These are phyloP conservation scores for Magnaporthiopsis poae DNA, from an alignment of 2,329 filamentous ascomycete genomes.

Conservation along the genomic window DNA sequence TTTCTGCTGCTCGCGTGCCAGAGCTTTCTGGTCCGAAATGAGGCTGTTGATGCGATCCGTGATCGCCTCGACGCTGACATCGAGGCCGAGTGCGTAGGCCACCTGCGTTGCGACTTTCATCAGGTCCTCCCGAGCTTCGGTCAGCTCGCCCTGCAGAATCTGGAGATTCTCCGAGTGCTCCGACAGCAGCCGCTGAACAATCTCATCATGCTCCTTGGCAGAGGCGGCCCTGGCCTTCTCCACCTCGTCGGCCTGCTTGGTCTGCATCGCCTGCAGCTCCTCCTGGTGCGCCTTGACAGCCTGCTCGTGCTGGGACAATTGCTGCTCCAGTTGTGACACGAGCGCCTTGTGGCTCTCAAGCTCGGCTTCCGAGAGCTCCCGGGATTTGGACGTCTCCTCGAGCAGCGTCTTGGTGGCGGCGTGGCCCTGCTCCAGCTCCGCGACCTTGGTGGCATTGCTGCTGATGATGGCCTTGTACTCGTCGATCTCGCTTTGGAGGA, in stretches of 20 bases:
- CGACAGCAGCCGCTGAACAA: slow-evolving; percentile 47
- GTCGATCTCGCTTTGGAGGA: slow-evolving; percentile 65
- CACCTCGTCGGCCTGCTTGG: slow-evolving; percentile 41
- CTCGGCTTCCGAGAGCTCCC: slow-evolving; percentile 26
- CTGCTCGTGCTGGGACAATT: slow-evolving; percentile 51
- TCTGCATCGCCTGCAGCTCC: slow-evolving; percentile 38
- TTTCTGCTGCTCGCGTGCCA: slow-evolving; percentile 50
- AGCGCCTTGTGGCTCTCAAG: slow-evolving; percentile 36
- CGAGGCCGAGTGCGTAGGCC: slow-evolving; percentile 47
- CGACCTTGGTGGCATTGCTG: slow-evolving; percentile 58
- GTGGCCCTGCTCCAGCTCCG: slow-evolving; percentile 65
- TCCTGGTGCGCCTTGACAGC: slow-evolving; percentile 46
- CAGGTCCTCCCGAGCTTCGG: slow-evolving; percentile 56
- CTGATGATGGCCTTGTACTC: slow-evolving; percentile 69
- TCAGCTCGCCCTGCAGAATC: slow-evolving; percentile 51
- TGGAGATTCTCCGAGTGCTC: slow-evolving; percentile 49
- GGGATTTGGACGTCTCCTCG: slow-evolving; percentile 39
- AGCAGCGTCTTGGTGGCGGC: slow-evolving; percentile 56
- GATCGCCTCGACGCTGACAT: slow-evolving; percentile 59
- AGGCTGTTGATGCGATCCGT: slow-evolving; percentile 51
- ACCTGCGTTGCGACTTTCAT: slow-evolving; percentile 56
- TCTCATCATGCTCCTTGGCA: slow-evolving; percentile 46
- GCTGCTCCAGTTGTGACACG: slow-evolving; percentile 43
- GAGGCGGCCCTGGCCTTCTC: slow-evolving; percentile 37
- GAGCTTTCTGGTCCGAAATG: slow-evolving; percentile 47